These are phyloP conservation scores for Colletotrichum sidae DNA, from an alignment of 2,329 filamentous ascomycete species.

Conservation along the genomic window DNA sequence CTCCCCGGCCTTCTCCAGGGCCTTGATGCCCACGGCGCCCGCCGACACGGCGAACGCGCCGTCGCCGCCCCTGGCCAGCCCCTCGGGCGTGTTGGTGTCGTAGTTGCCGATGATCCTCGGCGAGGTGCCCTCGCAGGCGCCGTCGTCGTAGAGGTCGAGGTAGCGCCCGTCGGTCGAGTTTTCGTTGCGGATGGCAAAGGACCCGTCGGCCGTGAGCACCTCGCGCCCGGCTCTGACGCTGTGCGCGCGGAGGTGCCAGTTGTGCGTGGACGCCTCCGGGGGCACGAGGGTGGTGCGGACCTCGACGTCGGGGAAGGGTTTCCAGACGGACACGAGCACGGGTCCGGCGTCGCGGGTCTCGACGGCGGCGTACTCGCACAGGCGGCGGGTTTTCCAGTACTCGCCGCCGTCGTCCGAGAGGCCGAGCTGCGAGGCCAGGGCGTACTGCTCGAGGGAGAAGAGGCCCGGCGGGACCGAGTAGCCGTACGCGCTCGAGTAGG, in stretches of 20 bases:
- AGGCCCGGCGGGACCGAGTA: conserved; percentile 83
- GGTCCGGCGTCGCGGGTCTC: conserved; percentile 65
- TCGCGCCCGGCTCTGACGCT: conserved; percentile 69
- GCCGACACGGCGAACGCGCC: conserved; percentile 69
- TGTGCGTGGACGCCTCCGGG: conserved; percentile 66
- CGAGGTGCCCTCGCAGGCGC: conserved; percentile 60
- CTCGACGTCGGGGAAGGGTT: conserved; percentile 75
- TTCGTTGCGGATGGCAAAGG: conserved; percentile 75
- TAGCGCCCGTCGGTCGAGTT: conserved; percentile 60
- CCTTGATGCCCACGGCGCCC: conserved; percentile 69
- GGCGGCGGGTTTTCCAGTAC: conserved; percentile 80
- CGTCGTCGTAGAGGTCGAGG: conserved; percentile 58
- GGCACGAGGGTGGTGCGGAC: conserved; percentile 75
- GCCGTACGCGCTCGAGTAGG: conserved; percentile 80
- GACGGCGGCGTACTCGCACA: conserved; percentile 73
- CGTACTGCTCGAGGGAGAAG: conserved; percentile 81
- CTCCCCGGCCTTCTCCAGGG: conserved; percentile 61
- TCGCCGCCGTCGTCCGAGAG: conserved; percentile 83
- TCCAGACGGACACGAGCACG: conserved; percentile 77
- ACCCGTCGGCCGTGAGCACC: conserved; percentile 79
- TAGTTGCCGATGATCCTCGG: conserved; percentile 72
- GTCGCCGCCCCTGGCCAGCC: conserved; percentile 60
- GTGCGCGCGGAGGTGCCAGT: conserved; percentile 78
- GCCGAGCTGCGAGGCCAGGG: conserved; percentile 80
- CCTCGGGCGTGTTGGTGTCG: conserved; percentile 65